These are phyloP conservation scores for Murraya koenigii DNA, from an alignment of 345 rosid genomes.

Conservation along the genomic window DNA sequence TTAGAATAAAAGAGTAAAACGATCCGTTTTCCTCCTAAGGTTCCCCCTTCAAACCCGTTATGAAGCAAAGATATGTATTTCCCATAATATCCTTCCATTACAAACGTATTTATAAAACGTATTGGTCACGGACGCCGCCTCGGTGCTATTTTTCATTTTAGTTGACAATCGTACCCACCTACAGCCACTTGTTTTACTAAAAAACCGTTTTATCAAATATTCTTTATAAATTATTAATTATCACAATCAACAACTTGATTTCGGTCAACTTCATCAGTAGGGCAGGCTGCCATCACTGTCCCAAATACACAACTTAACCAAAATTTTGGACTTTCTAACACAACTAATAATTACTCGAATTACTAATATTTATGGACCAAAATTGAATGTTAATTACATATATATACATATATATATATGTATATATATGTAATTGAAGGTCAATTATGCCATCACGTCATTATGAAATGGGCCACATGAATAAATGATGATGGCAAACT, in stretches of 20 bases:
- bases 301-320: not conserved
- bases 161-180: conserved; percentile 21
- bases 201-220: not conserved
- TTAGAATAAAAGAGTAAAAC: not conserved
- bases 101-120: not conserved
- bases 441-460: not conserved
- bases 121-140: not conserved
- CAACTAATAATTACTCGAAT: not conserved
- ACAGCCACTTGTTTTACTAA: conserved; percentile 17
- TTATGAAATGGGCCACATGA: not conserved
- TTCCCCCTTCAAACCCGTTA: not conserved
- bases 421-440: too few relatives aligned
- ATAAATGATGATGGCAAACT: not conserved
- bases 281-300: not conserved
- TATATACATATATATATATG: not conserved
- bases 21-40: not conserved
- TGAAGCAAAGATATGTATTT: not conserved
- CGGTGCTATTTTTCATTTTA: not conserved
- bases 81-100: not conserved
- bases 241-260: not conserved
- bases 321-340: not conserved
- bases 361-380: not conserved
- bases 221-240: not conserved
- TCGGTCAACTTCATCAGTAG: not conserved
- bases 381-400: not conserved